phyloP scores from a whole-genome alignment of 148 eudicot species.

The Chenopodium suecicum region DNA sequence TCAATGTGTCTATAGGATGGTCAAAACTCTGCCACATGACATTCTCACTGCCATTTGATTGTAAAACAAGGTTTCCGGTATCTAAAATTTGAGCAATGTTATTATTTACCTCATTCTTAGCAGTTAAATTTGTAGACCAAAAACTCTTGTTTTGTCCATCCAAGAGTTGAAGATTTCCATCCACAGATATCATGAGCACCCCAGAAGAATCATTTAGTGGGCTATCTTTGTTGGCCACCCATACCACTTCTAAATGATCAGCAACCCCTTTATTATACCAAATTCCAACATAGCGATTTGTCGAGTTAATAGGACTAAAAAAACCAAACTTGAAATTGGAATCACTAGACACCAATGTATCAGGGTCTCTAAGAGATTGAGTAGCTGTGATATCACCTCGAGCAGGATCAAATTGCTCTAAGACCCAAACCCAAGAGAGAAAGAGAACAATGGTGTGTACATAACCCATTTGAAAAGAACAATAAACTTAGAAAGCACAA shows the following conservation, averaged over 20 bases:
- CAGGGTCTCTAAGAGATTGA: constrained; percentile 19
- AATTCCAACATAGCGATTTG: constrained; percentile 37
- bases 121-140: constrained; percentile 34
- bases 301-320: constrained; percentile 35
- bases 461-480: background rate
- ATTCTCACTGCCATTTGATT: constrained; percentile 16
- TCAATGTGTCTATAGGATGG: constrained; percentile 28
- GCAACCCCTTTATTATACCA: constrained; percentile 25
- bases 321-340: constrained; percentile 37
- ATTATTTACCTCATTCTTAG: background rate
- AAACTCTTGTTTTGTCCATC: constrained; percentile 20
- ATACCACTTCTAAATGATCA: constrained; percentile 22
- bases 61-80: constrained; percentile 38
- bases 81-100: constrained; percentile 34
- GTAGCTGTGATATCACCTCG: background rate
- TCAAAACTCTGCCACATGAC: constrained; percentile 37
- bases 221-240: constrained; percentile 52
- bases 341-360: constrained; percentile 27
- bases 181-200: constrained; percentile 11
- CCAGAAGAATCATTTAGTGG: constrained; percentile 40
- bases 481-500: background rate
- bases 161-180: constrained; percentile 39
- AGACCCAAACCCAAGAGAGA: constrained; percentile 8
- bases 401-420: background rate
- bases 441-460: background rate